Conservation (phyloP, 2,329 filamentous ascomycete species). For the Fusarium sp. region DNA sequence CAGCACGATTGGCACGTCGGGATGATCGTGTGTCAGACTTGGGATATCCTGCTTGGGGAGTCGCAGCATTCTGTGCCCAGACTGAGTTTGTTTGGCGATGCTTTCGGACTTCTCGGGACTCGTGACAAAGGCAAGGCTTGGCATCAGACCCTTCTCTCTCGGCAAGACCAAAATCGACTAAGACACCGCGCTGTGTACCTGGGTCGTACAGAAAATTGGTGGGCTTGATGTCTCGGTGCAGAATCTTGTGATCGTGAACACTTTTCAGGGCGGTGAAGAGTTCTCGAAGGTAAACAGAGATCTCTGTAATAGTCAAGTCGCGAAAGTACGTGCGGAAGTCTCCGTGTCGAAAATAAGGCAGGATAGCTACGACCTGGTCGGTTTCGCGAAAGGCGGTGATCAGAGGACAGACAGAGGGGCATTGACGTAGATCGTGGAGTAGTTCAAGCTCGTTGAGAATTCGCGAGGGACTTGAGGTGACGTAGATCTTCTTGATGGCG, state of each 20-base stretch:
- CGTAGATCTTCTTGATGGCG: constrained; percentile 99
- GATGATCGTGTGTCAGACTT: constrained; percentile 90
- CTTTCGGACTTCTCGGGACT: constrained; percentile 68
- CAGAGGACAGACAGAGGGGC: constrained; percentile 86
- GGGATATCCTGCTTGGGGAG: constrained; percentile 74
- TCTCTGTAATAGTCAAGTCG: constrained; percentile 84
- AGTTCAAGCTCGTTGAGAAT: constrained; percentile 97
- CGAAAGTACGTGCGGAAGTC: constrained; percentile 97
- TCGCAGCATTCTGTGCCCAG: constrained; percentile 59
- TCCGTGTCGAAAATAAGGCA: constrained; percentile 94
- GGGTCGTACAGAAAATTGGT: constrained; percentile 97
- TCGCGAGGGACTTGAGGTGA: constrained; percentile 90
- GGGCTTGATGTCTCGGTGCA: constrained; percentile 96
- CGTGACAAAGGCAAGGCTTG: constrained; percentile 83
- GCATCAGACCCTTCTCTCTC: constrained; percentile 81
- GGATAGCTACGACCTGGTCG: constrained; percentile 92
- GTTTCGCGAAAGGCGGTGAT: constrained; percentile 96
- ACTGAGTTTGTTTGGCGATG: constrained; percentile 65
- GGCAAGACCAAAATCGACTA: constrained; percentile 99
- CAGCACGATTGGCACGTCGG: constrained; percentile 89
- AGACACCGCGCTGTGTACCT: constrained; percentile 78
- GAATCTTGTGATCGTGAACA: constrained; percentile 83
- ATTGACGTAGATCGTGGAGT: constrained; percentile 84
- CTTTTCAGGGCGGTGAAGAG: constrained; percentile 85
- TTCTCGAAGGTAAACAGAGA: constrained; percentile 87